These are phyloP conservation scores for Garcia nutans DNA, from an alignment of 345 rosid genomes.

Conservation along the genomic window DNA sequence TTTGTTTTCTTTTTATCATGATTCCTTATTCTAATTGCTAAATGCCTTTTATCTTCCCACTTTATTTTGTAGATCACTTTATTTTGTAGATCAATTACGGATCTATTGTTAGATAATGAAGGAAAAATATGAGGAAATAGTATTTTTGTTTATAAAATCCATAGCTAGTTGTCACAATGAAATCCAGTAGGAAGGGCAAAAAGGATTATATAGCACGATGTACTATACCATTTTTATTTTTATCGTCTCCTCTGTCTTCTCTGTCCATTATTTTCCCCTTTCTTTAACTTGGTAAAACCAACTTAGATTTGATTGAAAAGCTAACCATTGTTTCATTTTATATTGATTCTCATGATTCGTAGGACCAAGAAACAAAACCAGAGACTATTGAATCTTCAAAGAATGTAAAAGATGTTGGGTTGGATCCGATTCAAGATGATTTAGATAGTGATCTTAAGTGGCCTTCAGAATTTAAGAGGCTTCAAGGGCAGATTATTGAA, in stretches of 20 bases:
- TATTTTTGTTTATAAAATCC: background rate
- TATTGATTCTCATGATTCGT: constrained; percentile 16
- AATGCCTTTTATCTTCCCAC: background rate
- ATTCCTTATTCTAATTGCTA: background rate
- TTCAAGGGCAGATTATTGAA: constrained; percentile 67
- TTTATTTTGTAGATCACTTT: too few relatives aligned
- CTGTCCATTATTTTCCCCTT: background rate
- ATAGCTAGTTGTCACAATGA: background rate
- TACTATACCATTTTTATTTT: background rate
- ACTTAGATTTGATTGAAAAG: background rate
- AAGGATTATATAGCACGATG: background rate
- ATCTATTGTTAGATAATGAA: background rate
- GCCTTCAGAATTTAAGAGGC: constrained; percentile 64
- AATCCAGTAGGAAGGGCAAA: background rate
- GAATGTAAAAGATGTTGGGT: constrained; percentile 61
- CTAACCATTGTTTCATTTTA: constrained; percentile 1
- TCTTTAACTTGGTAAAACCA: background rate
- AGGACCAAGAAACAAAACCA: constrained; percentile 51
- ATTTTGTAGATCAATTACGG: background rate
- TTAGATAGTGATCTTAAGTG: constrained; percentile 40
- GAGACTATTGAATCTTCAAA: constrained; percentile 31
- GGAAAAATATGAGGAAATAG: background rate
- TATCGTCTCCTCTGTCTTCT: background rate
- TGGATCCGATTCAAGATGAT: constrained; percentile 69
- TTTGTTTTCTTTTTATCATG: background rate